phyloP scores from a whole-genome alignment of 345 rosid genomes.

The Pistacia vera region DNA sequence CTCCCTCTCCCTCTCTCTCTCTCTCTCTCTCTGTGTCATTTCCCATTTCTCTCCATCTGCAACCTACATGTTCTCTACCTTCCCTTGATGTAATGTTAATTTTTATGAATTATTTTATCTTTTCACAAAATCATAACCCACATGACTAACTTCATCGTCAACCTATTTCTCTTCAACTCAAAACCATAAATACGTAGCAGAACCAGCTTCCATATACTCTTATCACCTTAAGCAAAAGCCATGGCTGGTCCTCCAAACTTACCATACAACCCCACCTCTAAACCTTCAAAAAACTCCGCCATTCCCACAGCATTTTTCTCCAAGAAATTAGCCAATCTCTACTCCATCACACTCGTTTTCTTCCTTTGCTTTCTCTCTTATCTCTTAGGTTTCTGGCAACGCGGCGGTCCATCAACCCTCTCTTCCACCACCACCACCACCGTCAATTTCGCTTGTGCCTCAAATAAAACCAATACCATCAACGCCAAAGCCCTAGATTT shows the following conservation, averaged over 20 bases:
- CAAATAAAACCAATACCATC: background rate
- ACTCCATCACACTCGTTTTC: slow-evolving; percentile 24
- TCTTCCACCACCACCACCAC: background rate
- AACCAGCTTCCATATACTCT: background rate
- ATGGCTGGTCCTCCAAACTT: slow-evolving; percentile 25
- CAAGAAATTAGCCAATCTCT: slow-evolving; percentile 18
- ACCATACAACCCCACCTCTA: slow-evolving; percentile 6
- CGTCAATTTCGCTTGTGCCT: background rate
- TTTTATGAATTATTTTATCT: background rate
- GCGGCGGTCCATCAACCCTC: background rate
- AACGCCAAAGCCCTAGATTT: slow-evolving; percentile 30
- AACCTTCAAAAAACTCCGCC: slow-evolving; percentile 26
- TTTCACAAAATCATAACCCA: background rate
- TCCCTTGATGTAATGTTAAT: background rate
- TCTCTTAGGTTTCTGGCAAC: slow-evolving; percentile 42
- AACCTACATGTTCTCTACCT: background rate
- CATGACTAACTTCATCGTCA: slow-evolving; percentile 16
- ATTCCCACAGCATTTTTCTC: slow-evolving; percentile 1
- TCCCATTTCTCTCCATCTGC: slow-evolving; percentile 1
- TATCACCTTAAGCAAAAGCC: background rate
- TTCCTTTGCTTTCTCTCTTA: slow-evolving; percentile 47
- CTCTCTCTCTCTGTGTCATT: background rate
- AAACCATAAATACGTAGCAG: slow-evolving; percentile 1
- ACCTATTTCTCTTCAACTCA: slow-evolving; percentile 8
- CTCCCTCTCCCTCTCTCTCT: too few relatives aligned